Evolutionary conservation across 345 rosid species (phyloP), one percentile per base, ranked within the genome.

Genomic region (Murraya koenigii): DNA sequence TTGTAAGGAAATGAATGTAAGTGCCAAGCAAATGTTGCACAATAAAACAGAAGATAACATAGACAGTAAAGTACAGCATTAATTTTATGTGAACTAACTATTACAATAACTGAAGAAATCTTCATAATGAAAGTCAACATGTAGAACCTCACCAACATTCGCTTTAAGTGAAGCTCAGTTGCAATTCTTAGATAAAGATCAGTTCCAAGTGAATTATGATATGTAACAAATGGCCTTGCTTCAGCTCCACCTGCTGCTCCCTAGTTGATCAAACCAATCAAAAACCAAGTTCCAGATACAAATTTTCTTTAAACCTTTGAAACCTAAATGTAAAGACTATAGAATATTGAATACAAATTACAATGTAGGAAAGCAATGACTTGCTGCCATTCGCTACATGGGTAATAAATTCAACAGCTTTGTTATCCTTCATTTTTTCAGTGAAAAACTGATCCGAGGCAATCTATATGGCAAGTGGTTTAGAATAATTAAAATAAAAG

Each of bases 211-310:
- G 98, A 96, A 84, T 96, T 93, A 86, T 93, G 99, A 84, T 84
- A 85, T 33, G 99, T 93, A 47, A 96, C 88, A 82, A 96, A 96
- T 26, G 98, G 99, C 86, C 98, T 84, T 38, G 99, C 98, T 80
- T 96, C 99, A 23, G 98, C 99, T 87, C 99, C 97, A 85, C 99
- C 99, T 78, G 97, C 99, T 90, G 97, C 98, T 84, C 97, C 99
- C 98, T 93, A 85, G 87, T 81, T 67, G 64, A 79, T 78, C 66
- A 87, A 86, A 80, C 81, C 72, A 58, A 88, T 87, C 62, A 87
- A 81, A 85, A 86, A 80, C 74, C 62, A 80, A 70, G 66, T 69
- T 80, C 82, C 47, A 71, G 23, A 49, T 26, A 32, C 58, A 75
- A 73, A 75, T 54, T 13, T 49, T 67, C 7, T 64, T 62, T 55